Percentiles rank a stretch among this genome's conserved stretches.
Conservation (phyloP, 768 basidiomycete genomes). For the Lactarius pseudohatsudake region DNA sequence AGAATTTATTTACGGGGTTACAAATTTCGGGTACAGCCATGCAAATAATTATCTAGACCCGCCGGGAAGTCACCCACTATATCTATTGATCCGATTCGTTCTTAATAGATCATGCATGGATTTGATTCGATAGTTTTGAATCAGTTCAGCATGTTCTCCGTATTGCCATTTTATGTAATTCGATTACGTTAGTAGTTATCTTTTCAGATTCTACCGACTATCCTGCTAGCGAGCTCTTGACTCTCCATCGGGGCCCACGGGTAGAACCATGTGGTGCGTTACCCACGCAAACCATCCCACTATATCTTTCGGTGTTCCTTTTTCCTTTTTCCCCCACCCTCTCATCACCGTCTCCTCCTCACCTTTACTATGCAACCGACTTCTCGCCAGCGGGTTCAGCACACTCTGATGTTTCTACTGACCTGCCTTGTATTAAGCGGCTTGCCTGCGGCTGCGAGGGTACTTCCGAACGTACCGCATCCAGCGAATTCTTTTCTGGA, state of each 20-base stretch:
- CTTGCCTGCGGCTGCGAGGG: background rate
- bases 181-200: no score
- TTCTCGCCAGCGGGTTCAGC: background rate
- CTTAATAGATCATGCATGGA: no score
- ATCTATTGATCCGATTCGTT: no score
- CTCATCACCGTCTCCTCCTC: background rate
- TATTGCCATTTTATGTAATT: no score
- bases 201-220: no score
- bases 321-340: background rate
- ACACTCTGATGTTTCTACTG: background rate
- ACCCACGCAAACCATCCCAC: background rate
- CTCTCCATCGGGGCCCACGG: background rate
- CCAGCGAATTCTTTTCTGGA: constrained; percentile 45
- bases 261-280: background rate
- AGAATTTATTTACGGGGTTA: no score
- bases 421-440: background rate
- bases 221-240: background rate
- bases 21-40: no score
- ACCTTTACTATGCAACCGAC: constrained; percentile 7
- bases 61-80: no score
- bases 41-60: no score
- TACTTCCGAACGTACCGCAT: background rate
- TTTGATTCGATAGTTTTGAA: no score
- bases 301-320: background rate
- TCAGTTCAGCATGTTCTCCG: no score